Conservation (phyloP, 1,139 yeast genomes). For the Blastobotrys apis region DNA sequence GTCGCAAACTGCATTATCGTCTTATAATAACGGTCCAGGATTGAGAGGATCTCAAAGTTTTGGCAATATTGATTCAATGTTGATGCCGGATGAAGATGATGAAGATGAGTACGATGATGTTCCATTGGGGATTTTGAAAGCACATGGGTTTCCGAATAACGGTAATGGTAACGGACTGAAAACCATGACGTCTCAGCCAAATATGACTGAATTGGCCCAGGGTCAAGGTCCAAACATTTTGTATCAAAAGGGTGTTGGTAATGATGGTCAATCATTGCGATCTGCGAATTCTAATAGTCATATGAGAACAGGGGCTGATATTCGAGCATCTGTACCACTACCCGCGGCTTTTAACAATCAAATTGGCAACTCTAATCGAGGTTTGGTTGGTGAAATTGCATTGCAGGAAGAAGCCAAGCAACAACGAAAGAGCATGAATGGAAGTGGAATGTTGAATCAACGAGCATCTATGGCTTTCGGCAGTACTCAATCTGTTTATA, state of each 20-base stretch:
- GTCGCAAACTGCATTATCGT: slow-evolving; percentile 25
- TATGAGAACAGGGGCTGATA: slow-evolving; percentile 12
- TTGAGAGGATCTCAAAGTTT: slow-evolving; percentile 15
- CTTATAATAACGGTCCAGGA: slow-evolving; percentile 15
- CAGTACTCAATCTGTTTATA: slow-evolving; percentile 3
- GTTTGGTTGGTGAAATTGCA: slow-evolving; percentile 41
- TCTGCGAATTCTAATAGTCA: slow-evolving; percentile 9
- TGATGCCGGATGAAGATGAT: slow-evolving; percentile 24
- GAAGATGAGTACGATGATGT: slow-evolving; percentile 40
- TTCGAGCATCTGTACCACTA: slow-evolving; percentile 17
- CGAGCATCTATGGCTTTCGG: slow-evolving; percentile 5
- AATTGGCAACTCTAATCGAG: slow-evolving; percentile 29
- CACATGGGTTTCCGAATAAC: slow-evolving; percentile 38
- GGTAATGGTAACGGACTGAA: slow-evolving; percentile 14
- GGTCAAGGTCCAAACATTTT: slow-evolving; percentile 14
- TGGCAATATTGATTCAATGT: slow-evolving; percentile 15
- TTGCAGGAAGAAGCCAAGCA: slow-evolving; percentile 38
- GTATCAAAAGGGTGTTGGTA: slow-evolving; percentile 5
- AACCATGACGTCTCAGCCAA: slow-evolving; percentile 25
- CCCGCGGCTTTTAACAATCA: slow-evolving; percentile 29
- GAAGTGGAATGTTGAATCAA: slow-evolving; percentile 11
- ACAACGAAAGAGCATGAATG: slow-evolving; percentile 26
- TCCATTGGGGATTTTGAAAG: slow-evolving; percentile 40
- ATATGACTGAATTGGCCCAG: slow-evolving; percentile 12
- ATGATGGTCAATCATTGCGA: slow-evolving; percentile 14